These are phyloP conservation scores for Neoboletus brunneissimus DNA, from an alignment of 768 basidiomycete species.

Conservation along the genomic window DNA sequence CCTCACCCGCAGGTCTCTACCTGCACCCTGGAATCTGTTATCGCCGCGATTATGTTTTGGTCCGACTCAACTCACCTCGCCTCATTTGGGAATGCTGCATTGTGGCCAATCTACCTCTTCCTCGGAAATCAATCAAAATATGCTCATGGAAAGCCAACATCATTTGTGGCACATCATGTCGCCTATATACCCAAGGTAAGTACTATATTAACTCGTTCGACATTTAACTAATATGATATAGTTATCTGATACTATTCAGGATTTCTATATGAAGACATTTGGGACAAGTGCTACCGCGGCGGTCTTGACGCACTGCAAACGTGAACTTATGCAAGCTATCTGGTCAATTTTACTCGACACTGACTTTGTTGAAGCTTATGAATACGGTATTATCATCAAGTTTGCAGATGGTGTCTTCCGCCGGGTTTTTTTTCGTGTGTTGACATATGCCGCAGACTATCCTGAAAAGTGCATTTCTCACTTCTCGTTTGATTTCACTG, in stretches of 20 bases:
- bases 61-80: slow-evolving; percentile 24
- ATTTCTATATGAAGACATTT: too few relatives aligned
- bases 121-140: slow-evolving; percentile 7
- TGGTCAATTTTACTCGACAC: slow-evolving; percentile 23
- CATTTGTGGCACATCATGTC: neutral
- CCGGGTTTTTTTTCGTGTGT: slow-evolving; percentile 11
- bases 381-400: slow-evolving; percentile 18
- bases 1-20: neutral
- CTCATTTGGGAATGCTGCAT: slow-evolving; percentile 9
- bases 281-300: neutral
- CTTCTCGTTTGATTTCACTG: too few relatives aligned
- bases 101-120: slow-evolving; percentile 19
- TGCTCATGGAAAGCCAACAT: neutral
- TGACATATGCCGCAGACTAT: too few relatives aligned
- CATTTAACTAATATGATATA: neutral
- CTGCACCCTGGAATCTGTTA: neutral
- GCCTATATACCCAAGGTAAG: neutral
- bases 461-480: too few relatives aligned
- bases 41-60: slow-evolving; percentile 25
- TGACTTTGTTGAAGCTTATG: slow-evolving; percentile 24
- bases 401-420: slow-evolving; percentile 20
- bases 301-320: slow-evolving; percentile 12
- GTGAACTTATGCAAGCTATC: slow-evolving; percentile 27
- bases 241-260: neutral
- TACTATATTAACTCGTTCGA: neutral